A percentile compares a stretch with the other conserved stretches of the same genome.
Conservation (phyloP, 257 asterid species). For the Nicotiana tomentosiformis region DNA sequence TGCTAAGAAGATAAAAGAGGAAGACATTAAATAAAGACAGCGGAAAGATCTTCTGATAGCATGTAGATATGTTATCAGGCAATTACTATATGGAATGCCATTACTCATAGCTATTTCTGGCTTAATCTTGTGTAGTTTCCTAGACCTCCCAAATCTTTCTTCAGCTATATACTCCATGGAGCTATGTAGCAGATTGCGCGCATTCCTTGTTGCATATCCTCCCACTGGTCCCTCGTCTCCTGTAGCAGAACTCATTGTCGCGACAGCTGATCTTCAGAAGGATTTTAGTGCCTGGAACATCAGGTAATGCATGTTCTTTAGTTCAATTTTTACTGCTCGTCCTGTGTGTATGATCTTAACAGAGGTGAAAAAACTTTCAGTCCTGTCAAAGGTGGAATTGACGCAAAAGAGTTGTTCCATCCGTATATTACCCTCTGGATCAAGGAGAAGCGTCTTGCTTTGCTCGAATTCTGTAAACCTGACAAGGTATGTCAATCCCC, state of each 20-base stretch:
- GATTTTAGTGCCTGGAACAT: constrained; percentile 78
- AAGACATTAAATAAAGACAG: background rate
- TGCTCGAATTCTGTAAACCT: constrained; percentile 75
- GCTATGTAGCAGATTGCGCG: constrained; percentile 62
- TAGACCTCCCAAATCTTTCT: constrained; percentile 89
- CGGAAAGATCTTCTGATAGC: background rate
- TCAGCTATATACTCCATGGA: constrained; percentile 80
- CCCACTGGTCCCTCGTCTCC: constrained; percentile 75
- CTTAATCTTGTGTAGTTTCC: constrained; percentile 42
- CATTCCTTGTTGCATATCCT: constrained; percentile 79
- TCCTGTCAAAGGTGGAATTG: constrained; percentile 75
- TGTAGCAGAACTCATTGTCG: constrained; percentile 64
- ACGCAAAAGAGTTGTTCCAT: constrained; percentile 86
- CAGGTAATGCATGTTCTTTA: constrained; percentile 32
- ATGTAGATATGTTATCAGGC: background rate
- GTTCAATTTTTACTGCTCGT: background rate
- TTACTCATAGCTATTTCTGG: constrained; percentile 16
- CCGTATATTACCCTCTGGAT: constrained; percentile 73
- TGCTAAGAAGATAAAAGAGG: background rate
- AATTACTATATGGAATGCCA: background rate
- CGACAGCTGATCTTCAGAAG: constrained; percentile 88
- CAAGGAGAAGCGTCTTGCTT: constrained; percentile 71
- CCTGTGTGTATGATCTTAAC: constrained; percentile 4
- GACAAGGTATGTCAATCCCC: constrained; percentile 55
- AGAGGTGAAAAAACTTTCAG: constrained; percentile 28